Percentiles rank a stretch among this genome's conserved stretches.
phyloP scores from a whole-genome alignment of 805 yeast genomes.

The Candida corydali region DNA sequence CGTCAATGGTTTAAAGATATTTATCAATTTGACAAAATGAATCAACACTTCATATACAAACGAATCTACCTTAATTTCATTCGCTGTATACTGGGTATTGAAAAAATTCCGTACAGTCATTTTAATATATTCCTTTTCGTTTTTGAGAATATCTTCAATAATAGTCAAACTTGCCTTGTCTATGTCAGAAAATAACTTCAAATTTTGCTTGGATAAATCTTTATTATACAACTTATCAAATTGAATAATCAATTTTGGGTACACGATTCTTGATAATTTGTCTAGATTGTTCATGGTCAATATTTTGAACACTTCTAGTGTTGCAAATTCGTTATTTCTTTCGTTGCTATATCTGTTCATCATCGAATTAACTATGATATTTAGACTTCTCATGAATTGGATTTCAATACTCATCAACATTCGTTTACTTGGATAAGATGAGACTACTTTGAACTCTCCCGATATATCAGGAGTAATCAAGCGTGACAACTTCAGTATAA shows the following conservation, averaged over 20 bases:
- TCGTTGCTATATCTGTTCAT: constrained; percentile 36
- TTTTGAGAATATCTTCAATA: constrained; percentile 35
- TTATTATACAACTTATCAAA: constrained; percentile 35
- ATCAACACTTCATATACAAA: constrained; percentile 35
- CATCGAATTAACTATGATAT: constrained; percentile 36
- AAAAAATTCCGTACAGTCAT: constrained; percentile 23
- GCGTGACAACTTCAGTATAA: constrained; percentile 25
- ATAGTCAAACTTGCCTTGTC: constrained; percentile 38
- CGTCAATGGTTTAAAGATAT: constrained; percentile 38
- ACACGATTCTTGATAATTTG: constrained; percentile 25
- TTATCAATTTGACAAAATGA: constrained; percentile 38
- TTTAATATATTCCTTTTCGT: constrained; percentile 32
- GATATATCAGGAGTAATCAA: constrained; percentile 17
- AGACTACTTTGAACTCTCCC: constrained; percentile 26
- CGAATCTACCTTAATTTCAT: constrained; percentile 28
- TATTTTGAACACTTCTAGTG: constrained; percentile 29
- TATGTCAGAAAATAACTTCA: constrained; percentile 38
- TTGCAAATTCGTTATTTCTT: constrained; percentile 8
- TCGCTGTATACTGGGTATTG: constrained; percentile 5
- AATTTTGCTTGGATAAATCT: constrained; percentile 31
- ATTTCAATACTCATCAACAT: constrained; percentile 39
- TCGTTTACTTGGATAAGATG: constrained; percentile 37
- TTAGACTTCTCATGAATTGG: constrained; percentile 42
- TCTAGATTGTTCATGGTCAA: constrained; percentile 43
- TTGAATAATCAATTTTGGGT: constrained; percentile 26